Evolutionary conservation across 2,329 filamentous ascomycete species (phyloP).

Genomic region (Pseudophaeomoniella oleicola): DNA sequence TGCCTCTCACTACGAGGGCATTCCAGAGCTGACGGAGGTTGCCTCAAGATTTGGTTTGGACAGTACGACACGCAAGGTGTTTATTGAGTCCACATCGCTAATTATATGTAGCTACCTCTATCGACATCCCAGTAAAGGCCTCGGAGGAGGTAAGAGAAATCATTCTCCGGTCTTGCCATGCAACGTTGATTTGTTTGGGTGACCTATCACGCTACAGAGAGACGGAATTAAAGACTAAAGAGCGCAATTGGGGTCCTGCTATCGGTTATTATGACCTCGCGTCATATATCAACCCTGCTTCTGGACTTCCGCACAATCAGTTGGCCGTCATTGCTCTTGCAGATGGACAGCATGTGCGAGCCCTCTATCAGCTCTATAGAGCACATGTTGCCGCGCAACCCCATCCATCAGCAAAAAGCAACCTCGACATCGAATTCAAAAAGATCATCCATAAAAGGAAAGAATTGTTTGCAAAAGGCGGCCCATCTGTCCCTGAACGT

Average conservation of each 20-base stretch:
- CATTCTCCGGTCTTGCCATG: slow-evolving; percentile 63
- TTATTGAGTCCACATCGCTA: slow-evolving; percentile 1
- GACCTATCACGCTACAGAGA: slow-evolving; percentile 81
- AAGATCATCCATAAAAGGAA: slow-evolving; percentile 43
- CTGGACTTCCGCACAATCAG: slow-evolving; percentile 77
- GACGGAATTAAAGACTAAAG: slow-evolving; percentile 55
- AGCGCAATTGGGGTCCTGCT: slow-evolving; percentile 63
- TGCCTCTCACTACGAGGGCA: slow-evolving; percentile 41
- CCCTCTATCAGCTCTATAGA: slow-evolving; percentile 81
- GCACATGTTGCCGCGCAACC: slow-evolving; percentile 61
- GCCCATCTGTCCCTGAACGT: slow-evolving; percentile 41
- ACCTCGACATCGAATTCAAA: slow-evolving; percentile 67
- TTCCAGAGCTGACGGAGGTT: slow-evolving; percentile 43
- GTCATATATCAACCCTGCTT: slow-evolving; percentile 59
- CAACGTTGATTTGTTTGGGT: slow-evolving; percentile 71
- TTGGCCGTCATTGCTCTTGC: slow-evolving; percentile 72
- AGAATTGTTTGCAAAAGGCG: slow-evolving; percentile 20
- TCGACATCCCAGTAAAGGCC: slow-evolving; percentile 30
- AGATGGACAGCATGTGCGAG: slow-evolving; percentile 62
- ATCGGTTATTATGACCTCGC: slow-evolving; percentile 77
- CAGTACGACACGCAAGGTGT: slow-evolving; percentile 19
- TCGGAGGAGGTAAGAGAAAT: slow-evolving; percentile 37
- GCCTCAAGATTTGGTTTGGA: slow-evolving; percentile 35
- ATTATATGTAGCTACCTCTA: slow-evolving; percentile 30
- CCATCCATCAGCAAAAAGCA: slow-evolving; percentile 57